Percentiles rank a stretch among this genome's conserved stretches.
phyloP scores from a whole-genome alignment of 495 filamentous ascomycete genomes.

The Rusavskia elegans region DNA sequence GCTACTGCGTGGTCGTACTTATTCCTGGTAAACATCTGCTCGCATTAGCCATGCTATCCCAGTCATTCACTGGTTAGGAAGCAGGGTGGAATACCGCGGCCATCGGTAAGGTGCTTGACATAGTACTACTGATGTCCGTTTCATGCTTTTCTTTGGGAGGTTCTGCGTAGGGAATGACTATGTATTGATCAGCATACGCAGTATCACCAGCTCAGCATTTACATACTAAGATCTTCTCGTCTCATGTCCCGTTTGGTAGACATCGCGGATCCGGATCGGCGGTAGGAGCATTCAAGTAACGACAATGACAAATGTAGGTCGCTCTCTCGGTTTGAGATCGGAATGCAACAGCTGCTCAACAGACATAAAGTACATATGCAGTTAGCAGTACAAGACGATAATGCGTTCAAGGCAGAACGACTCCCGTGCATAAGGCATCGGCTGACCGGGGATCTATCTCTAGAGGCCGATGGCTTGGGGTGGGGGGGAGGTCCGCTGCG shows the following conservation, averaged over 20 bases:
- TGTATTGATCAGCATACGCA: constrained; percentile 2
- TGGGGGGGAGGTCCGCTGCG: too few species aligned
- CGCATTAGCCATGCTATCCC: neutral
- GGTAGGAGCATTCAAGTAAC: constrained; percentile 1
- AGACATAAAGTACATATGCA: too few species aligned
- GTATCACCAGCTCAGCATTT: neutral
- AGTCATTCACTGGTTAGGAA: neutral
- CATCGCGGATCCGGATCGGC: constrained; percentile 25
- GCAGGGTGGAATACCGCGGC: constrained; percentile 43
- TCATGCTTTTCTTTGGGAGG: constrained; percentile 38
- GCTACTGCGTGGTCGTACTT: constrained; percentile 36
- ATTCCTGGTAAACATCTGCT: constrained; percentile 75
- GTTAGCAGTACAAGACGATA: too few species aligned
- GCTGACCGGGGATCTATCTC: too few species aligned
- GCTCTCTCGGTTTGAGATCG: too few species aligned
- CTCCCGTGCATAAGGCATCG: too few species aligned
- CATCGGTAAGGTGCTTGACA: constrained; percentile 73
- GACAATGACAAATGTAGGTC: too few species aligned
- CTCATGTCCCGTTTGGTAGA: constrained; percentile 76
- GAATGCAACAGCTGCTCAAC: too few species aligned
- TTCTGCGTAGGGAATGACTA: constrained; percentile 49
- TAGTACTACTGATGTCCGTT: constrained; percentile 23
- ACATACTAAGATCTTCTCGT: constrained; percentile 62
- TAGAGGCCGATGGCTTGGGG: too few species aligned
- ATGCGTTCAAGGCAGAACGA: too few species aligned